Conservation (phyloP, 208 protist genomes). For the Wallacemonas sp. region DNA sequence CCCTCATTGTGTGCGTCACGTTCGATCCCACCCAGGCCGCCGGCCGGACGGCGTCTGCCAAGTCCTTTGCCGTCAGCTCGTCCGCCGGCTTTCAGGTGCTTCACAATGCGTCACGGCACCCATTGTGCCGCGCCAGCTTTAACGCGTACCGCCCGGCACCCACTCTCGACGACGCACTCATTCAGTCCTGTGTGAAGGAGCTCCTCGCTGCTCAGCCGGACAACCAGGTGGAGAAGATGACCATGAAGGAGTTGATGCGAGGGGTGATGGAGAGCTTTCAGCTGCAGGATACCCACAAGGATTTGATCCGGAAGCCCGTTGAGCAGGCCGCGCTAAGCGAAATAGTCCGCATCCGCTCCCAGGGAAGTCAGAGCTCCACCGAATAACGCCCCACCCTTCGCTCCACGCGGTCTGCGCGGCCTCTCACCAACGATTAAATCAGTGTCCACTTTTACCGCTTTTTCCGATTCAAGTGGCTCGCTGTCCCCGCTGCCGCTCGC, state of each 20-base stretch:
- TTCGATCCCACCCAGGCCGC: slow-evolving; percentile 62
- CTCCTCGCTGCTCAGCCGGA: slow-evolving; percentile 26
- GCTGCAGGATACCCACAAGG: slow-evolving; percentile 28
- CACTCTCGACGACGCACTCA: slow-evolving; percentile 27
- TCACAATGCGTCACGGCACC: slow-evolving; percentile 23
- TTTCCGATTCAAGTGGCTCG: no score
- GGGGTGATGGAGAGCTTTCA: slow-evolving; percentile 18
- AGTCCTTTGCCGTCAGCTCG: slow-evolving; percentile 59
- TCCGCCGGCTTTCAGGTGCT: slow-evolving; percentile 53
- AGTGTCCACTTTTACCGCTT: no score
- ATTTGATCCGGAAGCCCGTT: slow-evolving; percentile 40
- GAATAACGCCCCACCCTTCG: no score
- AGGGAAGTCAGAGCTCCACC: slow-evolving; percentile 3
- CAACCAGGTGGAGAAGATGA: slow-evolving; percentile 29
- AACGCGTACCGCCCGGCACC: slow-evolving; percentile 52
- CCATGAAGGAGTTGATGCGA: slow-evolving; percentile 34
- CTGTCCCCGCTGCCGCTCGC: no score
- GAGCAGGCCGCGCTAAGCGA: slow-evolving; percentile 17
- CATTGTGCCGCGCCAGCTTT: slow-evolving; percentile 51
- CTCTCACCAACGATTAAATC: no score
- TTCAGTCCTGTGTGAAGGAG: slow-evolving; percentile 34
- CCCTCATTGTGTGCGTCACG: slow-evolving; percentile 31
- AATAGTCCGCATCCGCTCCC: neutral
- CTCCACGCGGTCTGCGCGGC: no score
- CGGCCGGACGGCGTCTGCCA: slow-evolving; percentile 50